These are phyloP conservation scores for Stagonosporopsis vannaccii DNA, from an alignment of 2,329 filamentous ascomycete genomes.

Conservation along the genomic window DNA sequence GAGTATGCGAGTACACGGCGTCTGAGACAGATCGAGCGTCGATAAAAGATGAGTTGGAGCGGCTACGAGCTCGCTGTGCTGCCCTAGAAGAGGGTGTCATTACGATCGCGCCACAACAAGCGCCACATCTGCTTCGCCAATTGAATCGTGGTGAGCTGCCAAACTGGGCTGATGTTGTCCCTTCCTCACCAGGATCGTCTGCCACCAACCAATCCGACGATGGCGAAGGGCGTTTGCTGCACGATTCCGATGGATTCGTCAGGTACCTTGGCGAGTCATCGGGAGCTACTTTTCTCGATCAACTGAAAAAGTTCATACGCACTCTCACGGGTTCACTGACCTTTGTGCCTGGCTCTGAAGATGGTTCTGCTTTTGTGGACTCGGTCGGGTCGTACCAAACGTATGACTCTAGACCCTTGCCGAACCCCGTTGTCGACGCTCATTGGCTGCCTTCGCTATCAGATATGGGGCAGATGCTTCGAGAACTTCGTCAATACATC, in stretches of 20 bases:
- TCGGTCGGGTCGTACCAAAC: conserved; percentile 39
- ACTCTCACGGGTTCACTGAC: conserved; percentile 27
- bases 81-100: conserved; percentile 28
- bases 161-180: conserved; percentile 14
- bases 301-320: conserved; percentile 37
- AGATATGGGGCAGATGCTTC: conserved; percentile 33
- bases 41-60: conserved; percentile 33
- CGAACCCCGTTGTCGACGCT: conserved; percentile 35
- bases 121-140: conserved; percentile 24
- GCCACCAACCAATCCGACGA: conserved; percentile 21
- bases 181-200: conserved; percentile 15
- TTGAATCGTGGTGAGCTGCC: conserved; percentile 18
- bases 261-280: conserved; percentile 37
- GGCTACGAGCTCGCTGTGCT: conserved; percentile 30
- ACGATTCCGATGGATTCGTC: conserved; percentile 25
- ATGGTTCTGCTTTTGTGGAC: conserved; percentile 30
- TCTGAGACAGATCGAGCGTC: conserved; percentile 28
- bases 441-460: conserved; percentile 32
- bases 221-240: conserved; percentile 28
- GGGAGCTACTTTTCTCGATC: conserved; percentile 37
- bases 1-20: conserved; percentile 34
- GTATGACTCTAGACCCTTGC: conserved; percentile 37
- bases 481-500: conserved; percentile 30
- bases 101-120: conserved; percentile 23
- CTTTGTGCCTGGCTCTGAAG: conserved; percentile 22